Evolutionary conservation across 352 stramenopile genomes (phyloP).

Genomic region (Phytopythium cucurbitacearum): DNA sequence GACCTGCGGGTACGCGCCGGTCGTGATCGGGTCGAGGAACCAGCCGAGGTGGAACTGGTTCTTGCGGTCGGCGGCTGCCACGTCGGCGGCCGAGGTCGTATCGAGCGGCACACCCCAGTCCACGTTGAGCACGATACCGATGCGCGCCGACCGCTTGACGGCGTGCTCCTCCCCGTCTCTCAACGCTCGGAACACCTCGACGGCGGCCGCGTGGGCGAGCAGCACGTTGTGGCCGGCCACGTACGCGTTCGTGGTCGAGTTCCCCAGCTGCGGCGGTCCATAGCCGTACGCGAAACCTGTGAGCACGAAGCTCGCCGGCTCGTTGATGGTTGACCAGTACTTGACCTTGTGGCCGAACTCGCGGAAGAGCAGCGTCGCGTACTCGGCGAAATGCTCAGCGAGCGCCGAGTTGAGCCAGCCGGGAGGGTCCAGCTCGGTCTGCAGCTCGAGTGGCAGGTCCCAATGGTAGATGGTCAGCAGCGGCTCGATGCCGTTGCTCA

Average conservation of each 20-base stretch:
- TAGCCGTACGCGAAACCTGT: slow-evolving; percentile 81
- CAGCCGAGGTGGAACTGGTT: slow-evolving; percentile 90
- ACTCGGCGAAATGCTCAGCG: slow-evolving; percentile 71
- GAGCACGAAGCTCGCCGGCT: slow-evolving; percentile 83
- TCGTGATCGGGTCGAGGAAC: slow-evolving; percentile 88
- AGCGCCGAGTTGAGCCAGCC: slow-evolving; percentile 66
- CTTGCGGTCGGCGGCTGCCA: slow-evolving; percentile 68
- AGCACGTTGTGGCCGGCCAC: slow-evolving; percentile 81
- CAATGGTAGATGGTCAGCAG: slow-evolving; percentile 95
- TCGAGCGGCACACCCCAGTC: slow-evolving; percentile 81
- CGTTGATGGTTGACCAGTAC: slow-evolving; percentile 94
- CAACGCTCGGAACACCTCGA: slow-evolving; percentile 68
- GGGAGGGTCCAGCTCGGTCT: slow-evolving; percentile 67
- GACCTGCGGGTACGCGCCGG: slow-evolving; percentile 88
- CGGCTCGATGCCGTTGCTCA: slow-evolving; percentile 74
- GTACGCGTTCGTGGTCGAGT: slow-evolving; percentile 45
- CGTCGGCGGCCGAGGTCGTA: slow-evolving; percentile 27
- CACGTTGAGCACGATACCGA: slow-evolving; percentile 89
- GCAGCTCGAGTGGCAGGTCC: slow-evolving; percentile 88
- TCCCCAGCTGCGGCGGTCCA: slow-evolving; percentile 24
- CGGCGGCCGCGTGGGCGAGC: slow-evolving; percentile 85
- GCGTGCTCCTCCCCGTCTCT: slow-evolving; percentile 16
- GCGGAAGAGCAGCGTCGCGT: slow-evolving; percentile 87
- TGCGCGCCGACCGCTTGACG: slow-evolving; percentile 32
- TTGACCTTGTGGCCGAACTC: slow-evolving; percentile 90